A percentile compares a stretch with the other conserved stretches of the same genome.
Evolutionary conservation across 345 rosid genomes (phyloP).

Genomic region (Salix brachista): DNA sequence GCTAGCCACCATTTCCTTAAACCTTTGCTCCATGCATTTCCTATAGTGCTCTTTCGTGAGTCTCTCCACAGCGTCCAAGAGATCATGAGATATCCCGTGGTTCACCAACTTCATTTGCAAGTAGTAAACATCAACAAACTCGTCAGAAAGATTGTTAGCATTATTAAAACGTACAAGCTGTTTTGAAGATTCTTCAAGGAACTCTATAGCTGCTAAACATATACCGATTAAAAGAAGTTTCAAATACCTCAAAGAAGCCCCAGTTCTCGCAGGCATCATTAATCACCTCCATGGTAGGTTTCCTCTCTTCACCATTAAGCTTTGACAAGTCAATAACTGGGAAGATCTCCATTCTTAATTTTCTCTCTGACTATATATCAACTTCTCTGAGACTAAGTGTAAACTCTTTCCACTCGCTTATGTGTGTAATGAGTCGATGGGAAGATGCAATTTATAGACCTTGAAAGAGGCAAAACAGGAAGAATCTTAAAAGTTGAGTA

Average conservation of each 20-base stretch:
- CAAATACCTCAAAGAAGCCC: constrained; percentile 92
- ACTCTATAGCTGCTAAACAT: not conserved
- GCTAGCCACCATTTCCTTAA: constrained; percentile 62
- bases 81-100: constrained; percentile 67
- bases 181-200: not conserved
- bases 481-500: not conserved
- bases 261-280: constrained; percentile 95
- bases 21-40: constrained; percentile 84
- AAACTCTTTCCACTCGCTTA: not conserved
- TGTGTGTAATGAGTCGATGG: constrained; percentile 16
- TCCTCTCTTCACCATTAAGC: constrained; percentile 62
- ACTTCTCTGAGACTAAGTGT: not conserved
- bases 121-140: not conserved
- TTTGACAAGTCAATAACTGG: constrained; percentile 68
- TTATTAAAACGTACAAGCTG: not conserved
- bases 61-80: constrained; percentile 69
- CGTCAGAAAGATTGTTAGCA: not conserved
- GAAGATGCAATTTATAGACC: constrained; percentile 50
- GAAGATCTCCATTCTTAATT: constrained; percentile 50
- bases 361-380: not conserved
- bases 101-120: constrained; percentile 48
- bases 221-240: not conserved
- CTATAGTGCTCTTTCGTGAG: constrained; percentile 73
- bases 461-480: constrained; percentile 1
- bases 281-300: constrained; percentile 56